Conservation (phyloP, 306 rosid genomes). For the Delonix regia region DNA sequence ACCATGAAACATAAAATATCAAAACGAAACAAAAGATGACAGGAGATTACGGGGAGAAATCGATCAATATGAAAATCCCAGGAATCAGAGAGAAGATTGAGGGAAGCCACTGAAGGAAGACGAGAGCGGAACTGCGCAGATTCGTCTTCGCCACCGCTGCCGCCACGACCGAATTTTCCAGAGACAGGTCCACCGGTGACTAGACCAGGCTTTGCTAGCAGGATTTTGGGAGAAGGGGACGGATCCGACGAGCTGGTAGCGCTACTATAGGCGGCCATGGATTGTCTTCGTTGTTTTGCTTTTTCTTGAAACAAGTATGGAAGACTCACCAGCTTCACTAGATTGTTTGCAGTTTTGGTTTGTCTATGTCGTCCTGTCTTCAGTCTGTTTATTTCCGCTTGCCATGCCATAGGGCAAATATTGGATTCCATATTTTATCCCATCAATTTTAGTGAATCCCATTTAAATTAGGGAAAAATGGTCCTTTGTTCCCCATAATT, state of each 20-base stretch:
- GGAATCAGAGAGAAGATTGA: slow-evolving; percentile 88
- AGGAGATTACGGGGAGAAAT: slow-evolving; percentile 71
- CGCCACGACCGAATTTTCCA: slow-evolving; percentile 63
- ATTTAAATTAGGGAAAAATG: too few species aligned
- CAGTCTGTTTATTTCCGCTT: too few species aligned
- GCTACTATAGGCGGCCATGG: neutral
- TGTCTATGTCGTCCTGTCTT: too few species aligned
- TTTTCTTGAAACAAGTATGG: too few species aligned
- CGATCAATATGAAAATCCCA: slow-evolving; percentile 94
- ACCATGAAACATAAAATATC: neutral
- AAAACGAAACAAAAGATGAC: neutral
- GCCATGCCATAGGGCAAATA: too few species aligned
- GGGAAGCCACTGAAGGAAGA: slow-evolving; percentile 81
- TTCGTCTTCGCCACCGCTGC: slow-evolving; percentile 60
- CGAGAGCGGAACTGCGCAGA: slow-evolving; percentile 69
- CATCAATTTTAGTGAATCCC: too few species aligned
- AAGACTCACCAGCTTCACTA: too few species aligned
- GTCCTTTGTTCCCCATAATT: too few species aligned
- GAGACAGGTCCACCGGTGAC: slow-evolving; percentile 61
- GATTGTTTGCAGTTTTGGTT: too few species aligned
- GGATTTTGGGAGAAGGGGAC: slow-evolving; percentile 74
- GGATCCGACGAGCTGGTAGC: slow-evolving; percentile 37
- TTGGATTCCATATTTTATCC: too few species aligned
- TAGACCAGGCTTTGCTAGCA: slow-evolving; percentile 77
- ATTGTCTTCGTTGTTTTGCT: neutral